Conservation (phyloP, 805 yeast species). For the Zygoascus biomembranicola region DNA sequence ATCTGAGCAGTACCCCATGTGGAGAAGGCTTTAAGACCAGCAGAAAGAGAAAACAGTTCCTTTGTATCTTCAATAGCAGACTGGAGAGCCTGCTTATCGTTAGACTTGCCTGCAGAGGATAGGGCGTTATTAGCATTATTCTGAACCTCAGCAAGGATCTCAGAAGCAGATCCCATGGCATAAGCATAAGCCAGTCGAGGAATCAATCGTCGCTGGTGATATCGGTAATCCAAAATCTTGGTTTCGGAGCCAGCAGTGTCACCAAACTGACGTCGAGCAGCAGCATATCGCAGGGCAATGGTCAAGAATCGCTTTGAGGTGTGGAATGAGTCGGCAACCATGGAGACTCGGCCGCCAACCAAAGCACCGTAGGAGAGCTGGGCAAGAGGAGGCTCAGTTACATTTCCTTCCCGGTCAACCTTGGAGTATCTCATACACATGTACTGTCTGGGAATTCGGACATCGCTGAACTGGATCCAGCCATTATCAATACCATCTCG, state of each 20-base stretch:
- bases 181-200: constrained; percentile 79
- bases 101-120: constrained; percentile 32
- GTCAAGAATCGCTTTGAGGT: constrained; percentile 72
- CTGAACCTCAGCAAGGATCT: constrained; percentile 41
- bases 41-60: constrained; percentile 74
- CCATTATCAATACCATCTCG: constrained; percentile 94
- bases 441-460: constrained; percentile 72
- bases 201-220: constrained; percentile 79
- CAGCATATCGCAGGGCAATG: constrained; percentile 82
- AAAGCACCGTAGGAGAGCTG: constrained; percentile 85
- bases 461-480: constrained; percentile 87
- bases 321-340: constrained; percentile 81
- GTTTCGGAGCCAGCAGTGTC: constrained; percentile 44
- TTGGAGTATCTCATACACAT: constrained; percentile 76
- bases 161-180: constrained; percentile 65
- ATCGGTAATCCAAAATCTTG: constrained; percentile 75
- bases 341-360: constrained; percentile 79
- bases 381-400: constrained; percentile 72
- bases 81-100: constrained; percentile 39
- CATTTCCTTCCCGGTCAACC: constrained; percentile 63
- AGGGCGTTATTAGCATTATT: constrained; percentile 40
- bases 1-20: constrained; percentile 79
- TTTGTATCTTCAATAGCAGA: constrained; percentile 53
- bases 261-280: constrained; percentile 81
- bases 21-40: constrained; percentile 78